Conservation (phyloP, 1,284 basidiomycete species). For the Moesziomyces globuligerus region DNA sequence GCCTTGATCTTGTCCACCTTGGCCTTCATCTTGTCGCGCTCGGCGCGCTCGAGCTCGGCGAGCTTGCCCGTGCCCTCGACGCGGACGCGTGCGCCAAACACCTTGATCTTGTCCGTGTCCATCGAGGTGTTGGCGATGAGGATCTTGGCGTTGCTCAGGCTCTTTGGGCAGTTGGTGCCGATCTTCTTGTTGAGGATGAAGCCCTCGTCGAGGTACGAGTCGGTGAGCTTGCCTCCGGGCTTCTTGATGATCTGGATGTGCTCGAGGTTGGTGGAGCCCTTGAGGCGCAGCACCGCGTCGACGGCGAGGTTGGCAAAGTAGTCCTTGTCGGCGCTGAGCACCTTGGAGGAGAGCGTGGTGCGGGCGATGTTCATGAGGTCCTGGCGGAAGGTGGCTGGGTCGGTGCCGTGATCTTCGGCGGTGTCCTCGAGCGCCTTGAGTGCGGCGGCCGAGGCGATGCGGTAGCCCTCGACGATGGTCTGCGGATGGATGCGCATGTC, state of each 20-base stretch:
- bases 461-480: conserved; percentile 98
- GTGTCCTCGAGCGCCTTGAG: conserved; percentile 82
- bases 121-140: conserved; percentile 98
- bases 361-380: conserved; percentile 96
- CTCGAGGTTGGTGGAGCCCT: conserved; percentile 95
- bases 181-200: conserved; percentile 99
- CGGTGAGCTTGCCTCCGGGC: conserved; percentile 96
- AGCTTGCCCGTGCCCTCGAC: conserved; percentile 96
- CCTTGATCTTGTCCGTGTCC: conserved; percentile 99
- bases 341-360: conserved; percentile 96
- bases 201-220: conserved; percentile 97
- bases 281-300: conserved; percentile 92
- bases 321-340: conserved; percentile 94
- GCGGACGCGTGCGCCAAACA: conserved; percentile 95
- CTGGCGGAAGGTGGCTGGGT: conserved; percentile 80
- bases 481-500: conserved; percentile 92
- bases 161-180: conserved; percentile 92
- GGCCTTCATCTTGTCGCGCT: conserved; percentile 98
- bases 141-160: conserved; percentile 93
- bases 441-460: conserved; percentile 88
- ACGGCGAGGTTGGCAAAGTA: conserved; percentile 99
- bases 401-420: conserved; percentile 81
- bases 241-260: conserved; percentile 99
- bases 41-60: conserved; percentile 95
- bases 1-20: conserved; percentile 94